Percentiles rank a stretch among this genome's conserved stretches.
Evolutionary conservation across 257 asterid species (phyloP).

Genomic region (Solanum pennellii): DNA sequence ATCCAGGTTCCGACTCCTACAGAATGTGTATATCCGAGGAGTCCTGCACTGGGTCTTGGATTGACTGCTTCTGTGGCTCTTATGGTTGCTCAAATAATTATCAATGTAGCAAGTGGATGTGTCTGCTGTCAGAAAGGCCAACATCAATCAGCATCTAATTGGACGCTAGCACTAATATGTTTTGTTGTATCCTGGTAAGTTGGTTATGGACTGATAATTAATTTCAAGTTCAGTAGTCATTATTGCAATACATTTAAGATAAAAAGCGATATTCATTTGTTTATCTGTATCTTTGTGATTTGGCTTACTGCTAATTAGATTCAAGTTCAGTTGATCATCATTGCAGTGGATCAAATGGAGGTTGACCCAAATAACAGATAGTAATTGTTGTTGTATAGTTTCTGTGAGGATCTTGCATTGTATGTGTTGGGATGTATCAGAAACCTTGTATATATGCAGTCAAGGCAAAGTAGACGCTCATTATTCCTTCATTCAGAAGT

Average conservation of each 20-base stretch:
- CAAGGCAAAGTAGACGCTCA: not conserved
- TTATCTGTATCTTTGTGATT: not conserved
- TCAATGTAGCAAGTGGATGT: conserved; percentile 77
- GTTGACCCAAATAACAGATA: not conserved
- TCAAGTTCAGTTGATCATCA: not conserved
- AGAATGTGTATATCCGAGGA: conserved; percentile 75
- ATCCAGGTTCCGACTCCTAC: conserved; percentile 48
- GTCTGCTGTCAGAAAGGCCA: conserved; percentile 66
- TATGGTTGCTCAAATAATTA: conserved; percentile 64
- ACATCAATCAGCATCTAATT: conserved; percentile 46
- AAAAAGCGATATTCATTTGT: not conserved
- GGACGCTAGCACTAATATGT: conserved; percentile 71
- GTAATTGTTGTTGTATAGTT: not conserved
- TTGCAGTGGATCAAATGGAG: not conserved
- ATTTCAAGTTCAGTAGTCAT: not conserved
- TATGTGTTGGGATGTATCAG: not conserved
- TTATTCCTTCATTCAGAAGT: not conserved
- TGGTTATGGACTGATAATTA: not conserved
- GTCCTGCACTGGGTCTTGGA: conserved; percentile 79
- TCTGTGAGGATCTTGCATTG: not conserved
- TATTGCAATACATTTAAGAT: not conserved
- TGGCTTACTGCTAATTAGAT: not conserved
- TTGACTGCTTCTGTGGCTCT: conserved; percentile 65
- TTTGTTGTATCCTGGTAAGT: conserved; percentile 79
- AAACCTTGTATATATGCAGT: not conserved